A percentile compares a stretch with the other conserved stretches of the same genome.
phyloP scores from a whole-genome alignment of 2,329 filamentous ascomycete species.

The Fusarium burgessii region DNA sequence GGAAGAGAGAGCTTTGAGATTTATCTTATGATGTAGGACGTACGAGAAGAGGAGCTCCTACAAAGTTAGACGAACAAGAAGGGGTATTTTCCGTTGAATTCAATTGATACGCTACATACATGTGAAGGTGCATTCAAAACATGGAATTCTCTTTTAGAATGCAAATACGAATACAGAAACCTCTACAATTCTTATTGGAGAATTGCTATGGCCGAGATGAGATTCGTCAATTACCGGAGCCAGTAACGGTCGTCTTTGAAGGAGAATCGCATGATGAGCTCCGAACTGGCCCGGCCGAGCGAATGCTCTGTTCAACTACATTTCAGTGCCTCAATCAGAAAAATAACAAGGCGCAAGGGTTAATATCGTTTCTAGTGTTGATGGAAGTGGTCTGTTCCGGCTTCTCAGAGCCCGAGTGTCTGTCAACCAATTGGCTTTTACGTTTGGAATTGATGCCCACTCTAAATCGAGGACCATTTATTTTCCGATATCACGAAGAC shows the following conservation, averaged over 20 bases:
- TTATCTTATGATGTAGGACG: slow-evolving; percentile 31
- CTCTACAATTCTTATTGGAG: slow-evolving; percentile 7
- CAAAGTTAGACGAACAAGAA: neutral
- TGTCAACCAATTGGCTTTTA: slow-evolving; percentile 24
- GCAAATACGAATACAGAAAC: slow-evolving; percentile 31
- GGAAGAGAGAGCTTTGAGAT: slow-evolving; percentile 1
- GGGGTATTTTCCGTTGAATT: slow-evolving; percentile 1
- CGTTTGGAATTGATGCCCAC: slow-evolving; percentile 14
- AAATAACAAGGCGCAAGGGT: neutral
- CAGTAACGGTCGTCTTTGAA: slow-evolving; percentile 39
- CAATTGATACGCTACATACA: neutral
- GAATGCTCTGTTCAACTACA: neutral
- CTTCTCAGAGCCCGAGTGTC: slow-evolving; percentile 19
- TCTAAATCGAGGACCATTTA: slow-evolving; percentile 15
- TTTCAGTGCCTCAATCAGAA: neutral
- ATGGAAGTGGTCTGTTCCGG: slow-evolving; percentile 28
- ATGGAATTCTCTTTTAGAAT: neutral
- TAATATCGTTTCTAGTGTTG: neutral
- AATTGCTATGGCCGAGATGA: slow-evolving; percentile 14
- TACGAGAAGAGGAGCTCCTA: slow-evolving; percentile 23
- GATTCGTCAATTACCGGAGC: slow-evolving; percentile 30
- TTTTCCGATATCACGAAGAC: slow-evolving; percentile 29
- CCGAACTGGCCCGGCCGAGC: slow-evolving; percentile 35
- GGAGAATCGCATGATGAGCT: slow-evolving; percentile 44
- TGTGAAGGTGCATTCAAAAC: neutral